A percentile compares a stretch with the other conserved stretches of the same genome.
phyloP scores from a whole-genome alignment of 345 rosid species.

The Turritis glabra region DNA sequence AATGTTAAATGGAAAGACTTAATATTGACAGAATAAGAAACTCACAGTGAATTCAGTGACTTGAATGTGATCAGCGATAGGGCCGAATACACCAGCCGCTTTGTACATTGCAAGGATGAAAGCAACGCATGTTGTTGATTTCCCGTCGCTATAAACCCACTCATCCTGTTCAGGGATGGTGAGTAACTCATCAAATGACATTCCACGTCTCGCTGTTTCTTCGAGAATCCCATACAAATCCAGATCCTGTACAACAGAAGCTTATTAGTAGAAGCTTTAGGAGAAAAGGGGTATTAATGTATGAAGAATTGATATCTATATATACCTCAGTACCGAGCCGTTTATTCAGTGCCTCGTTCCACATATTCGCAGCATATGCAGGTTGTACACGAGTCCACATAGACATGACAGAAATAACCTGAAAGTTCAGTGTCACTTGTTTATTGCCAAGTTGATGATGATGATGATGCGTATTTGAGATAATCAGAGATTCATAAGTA shows the following conservation, averaged over 20 bases:
- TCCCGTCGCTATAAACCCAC: conserved; percentile 96
- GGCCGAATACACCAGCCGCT: conserved; percentile 84
- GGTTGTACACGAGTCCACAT: conserved; percentile 99
- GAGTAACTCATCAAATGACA: conserved; percentile 78
- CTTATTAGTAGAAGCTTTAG: too few relatives aligned
- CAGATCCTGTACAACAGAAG: conserved; percentile 52
- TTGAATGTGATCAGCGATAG: conserved; percentile 70
- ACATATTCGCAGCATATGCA: conserved; percentile 96
- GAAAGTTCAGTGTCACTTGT: conserved; percentile 28
- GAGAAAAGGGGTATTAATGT: too few relatives aligned
- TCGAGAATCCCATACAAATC: conserved; percentile 74
- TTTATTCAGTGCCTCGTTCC: conserved; percentile 98
- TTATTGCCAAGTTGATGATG: not conserved
- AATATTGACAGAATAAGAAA: not conserved
- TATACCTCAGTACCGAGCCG: conserved; percentile 94
- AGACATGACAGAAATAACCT: conserved; percentile 99
- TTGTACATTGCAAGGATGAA: conserved; percentile 93
- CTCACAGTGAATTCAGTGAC: conserved; percentile 96
- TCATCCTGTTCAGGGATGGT: conserved; percentile 92
- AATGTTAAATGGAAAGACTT: not conserved
- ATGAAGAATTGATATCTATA: too few relatives aligned
- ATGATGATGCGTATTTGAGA: not conserved
- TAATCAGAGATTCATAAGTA: conserved; percentile 35
- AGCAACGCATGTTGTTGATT: conserved; percentile 92
- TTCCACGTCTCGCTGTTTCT: conserved; percentile 81